Evolutionary conservation across 345 rosid species (phyloP).

Genomic region (Aquilaria yunnanensis): DNA sequence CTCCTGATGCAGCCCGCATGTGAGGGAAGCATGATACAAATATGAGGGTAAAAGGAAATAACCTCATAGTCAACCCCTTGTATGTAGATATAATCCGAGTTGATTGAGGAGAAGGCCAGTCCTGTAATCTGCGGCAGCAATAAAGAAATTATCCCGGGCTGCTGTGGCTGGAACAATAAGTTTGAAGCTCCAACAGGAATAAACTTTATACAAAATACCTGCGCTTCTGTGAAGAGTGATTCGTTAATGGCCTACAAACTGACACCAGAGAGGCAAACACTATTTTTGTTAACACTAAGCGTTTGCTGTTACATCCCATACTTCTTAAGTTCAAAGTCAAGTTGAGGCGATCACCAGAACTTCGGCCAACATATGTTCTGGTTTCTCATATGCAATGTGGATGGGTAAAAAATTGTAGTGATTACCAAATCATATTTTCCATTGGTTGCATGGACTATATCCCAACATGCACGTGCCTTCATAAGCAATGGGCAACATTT

Average conservation of each 20-base stretch:
- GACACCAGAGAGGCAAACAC: neutral
- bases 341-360: neutral
- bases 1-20: too few relatives aligned
- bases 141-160: slow-evolving; percentile 4
- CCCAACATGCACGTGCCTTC: too few relatives aligned
- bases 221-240: too few relatives aligned
- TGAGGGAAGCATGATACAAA: too few relatives aligned
- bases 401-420: too few relatives aligned
- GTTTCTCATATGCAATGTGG: too few relatives aligned
- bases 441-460: too few relatives aligned
- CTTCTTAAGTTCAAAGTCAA: neutral
- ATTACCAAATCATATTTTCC: too few relatives aligned
- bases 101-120: slow-evolving; percentile 56
- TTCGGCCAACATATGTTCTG: too few relatives aligned
- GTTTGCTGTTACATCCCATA: neutral
- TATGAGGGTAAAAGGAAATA: slow-evolving; percentile 12
- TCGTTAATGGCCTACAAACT: too few relatives aligned
- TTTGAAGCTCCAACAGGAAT: neutral
- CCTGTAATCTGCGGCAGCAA: slow-evolving; percentile 51
- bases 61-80: slow-evolving; percentile 78
- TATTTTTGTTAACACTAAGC: neutral
- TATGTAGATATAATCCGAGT: slow-evolving; percentile 44
- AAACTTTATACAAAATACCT: too few relatives aligned
- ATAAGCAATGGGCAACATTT: too few relatives aligned
- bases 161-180: neutral